Evolutionary conservation across 306 rosid genomes (phyloP), one percentile per base, ranked within the genome.

Genomic region (Rosa rugosa): DNA sequence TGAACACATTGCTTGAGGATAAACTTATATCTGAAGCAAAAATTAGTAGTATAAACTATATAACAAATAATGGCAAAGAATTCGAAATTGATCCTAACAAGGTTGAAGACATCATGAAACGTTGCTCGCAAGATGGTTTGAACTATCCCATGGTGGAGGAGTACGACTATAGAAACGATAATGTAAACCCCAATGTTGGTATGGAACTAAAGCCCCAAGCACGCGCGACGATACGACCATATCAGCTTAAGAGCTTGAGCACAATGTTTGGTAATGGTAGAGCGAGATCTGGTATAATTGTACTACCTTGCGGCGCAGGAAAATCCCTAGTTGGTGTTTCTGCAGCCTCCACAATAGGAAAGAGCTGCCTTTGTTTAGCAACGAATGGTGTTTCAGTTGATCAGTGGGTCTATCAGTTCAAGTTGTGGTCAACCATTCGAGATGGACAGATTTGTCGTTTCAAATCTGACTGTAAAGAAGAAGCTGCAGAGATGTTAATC

Each of bases 221-320:
- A 50, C 20, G 97, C 97, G 62, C 93, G 91, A 78, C 97, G 90
- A 94, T 97, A 59, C 89, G 97, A 50, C 97, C 98, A 6, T 92
- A 94, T 89, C 98, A 94, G 79, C 94, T 91, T 83, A 94, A 94
- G 88, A 94, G 98, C 75, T 92, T 92, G 75, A 91, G 97, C 79
- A 90, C 91, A 88, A 94, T 94, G 98, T 94, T 94, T 91, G 98
- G 98, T 77, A 94, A 94, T 53, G 97, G 98, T 91, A 92, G 94
- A 86, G 98, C 98, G 81, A 88, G 98, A 86, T 94, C 97, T 62
- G 98, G 98, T 65, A 94, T 92, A 77, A 94, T 94, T 84, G 98
- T 92, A 68, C 86, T 94, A 34, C 98, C 98, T 53, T 90, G 98
- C 75, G 98, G 98, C 83, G 97, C 98, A 53, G 97, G 97, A 79